These are phyloP conservation scores for Penicillium brasilianum DNA, from an alignment of 2,329 filamentous ascomycete species.

Conservation along the genomic window DNA sequence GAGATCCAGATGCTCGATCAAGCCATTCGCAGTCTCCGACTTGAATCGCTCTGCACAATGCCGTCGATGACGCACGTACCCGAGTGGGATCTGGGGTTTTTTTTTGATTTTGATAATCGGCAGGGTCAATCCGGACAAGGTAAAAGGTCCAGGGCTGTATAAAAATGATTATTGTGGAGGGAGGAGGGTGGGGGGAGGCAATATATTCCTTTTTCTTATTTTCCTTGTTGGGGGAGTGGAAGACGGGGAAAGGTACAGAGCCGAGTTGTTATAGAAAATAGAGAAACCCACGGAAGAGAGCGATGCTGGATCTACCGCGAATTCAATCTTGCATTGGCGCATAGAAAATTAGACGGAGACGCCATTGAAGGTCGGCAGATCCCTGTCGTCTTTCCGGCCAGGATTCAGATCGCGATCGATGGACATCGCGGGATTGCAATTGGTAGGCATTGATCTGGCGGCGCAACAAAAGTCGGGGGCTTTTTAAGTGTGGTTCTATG, in stretches of 20 bases:
- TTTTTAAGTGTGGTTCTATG: neutral
- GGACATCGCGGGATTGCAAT: constrained; percentile 16
- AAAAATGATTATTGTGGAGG: neutral
- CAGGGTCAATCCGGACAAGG: constrained; percentile 5
- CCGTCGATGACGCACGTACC: constrained; percentile 22
- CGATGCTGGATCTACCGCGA: constrained; percentile 10
- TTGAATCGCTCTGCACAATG: constrained; percentile 18
- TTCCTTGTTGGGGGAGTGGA: neutral
- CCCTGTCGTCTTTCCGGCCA: neutral
- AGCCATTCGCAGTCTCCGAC: constrained; percentile 14
- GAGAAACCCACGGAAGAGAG: neutral
- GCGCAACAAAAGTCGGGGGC: neutral
- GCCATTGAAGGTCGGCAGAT: constrained; percentile 12
- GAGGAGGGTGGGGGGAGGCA: too few species aligned
- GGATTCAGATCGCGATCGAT: constrained; percentile 17
- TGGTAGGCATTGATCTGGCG: constrained; percentile 13
- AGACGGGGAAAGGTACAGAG: neutral
- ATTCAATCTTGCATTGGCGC: constrained; percentile 18
- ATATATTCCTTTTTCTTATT: neutral
- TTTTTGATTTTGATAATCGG: constrained; percentile 11
- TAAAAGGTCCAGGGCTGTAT: neutral
- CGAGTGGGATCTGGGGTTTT: constrained; percentile 1
- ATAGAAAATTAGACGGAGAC: constrained; percentile 16
- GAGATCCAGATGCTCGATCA: constrained; percentile 10
- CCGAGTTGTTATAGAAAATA: neutral